These are phyloP conservation scores for Erigeron philadelphicus DNA, from an alignment of 140 eudicot species.

Conservation along the genomic window DNA sequence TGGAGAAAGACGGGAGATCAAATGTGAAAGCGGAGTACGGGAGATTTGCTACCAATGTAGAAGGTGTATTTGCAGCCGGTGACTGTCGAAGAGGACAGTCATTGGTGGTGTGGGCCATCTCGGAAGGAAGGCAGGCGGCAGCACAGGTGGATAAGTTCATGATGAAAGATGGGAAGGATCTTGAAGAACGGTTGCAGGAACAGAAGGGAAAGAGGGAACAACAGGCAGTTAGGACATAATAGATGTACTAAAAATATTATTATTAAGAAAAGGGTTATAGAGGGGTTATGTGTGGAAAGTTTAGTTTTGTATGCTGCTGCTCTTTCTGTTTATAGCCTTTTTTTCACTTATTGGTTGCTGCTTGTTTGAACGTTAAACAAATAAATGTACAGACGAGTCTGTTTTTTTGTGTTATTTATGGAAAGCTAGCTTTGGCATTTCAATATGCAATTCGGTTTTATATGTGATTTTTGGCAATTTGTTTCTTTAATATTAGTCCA, in stretches of 20 bases:
- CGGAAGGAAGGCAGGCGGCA: conserved; percentile 95
- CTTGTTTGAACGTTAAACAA: conserved; percentile 28
- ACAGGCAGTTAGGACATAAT: conserved; percentile 33
- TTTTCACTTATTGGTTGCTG: conserved; percentile 16
- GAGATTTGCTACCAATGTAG: conserved; percentile 61
- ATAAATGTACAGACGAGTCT: conserved; percentile 38
- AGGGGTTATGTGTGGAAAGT: conserved; percentile 27
- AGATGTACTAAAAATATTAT: conserved; percentile 3
- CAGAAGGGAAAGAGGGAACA: conserved; percentile 38
- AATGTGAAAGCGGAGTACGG: conserved; percentile 97
- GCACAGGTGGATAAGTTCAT: conserved; percentile 77
- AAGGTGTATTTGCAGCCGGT: conserved; percentile 95
- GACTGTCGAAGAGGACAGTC: conserved; percentile 98
- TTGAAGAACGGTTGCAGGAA: conserved; percentile 24
- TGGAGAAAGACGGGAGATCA: conserved; percentile 78
- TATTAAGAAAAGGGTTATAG: neutral
- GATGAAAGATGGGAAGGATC: conserved; percentile 42
- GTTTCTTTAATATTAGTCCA: neutral
- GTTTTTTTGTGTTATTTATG: conserved; percentile 19
- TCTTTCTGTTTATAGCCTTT: conserved; percentile 29
- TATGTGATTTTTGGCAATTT: neutral
- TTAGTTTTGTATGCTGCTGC: conserved; percentile 18
- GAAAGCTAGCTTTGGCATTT: neutral
- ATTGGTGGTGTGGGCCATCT: conserved; percentile 95
- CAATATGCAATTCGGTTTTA: neutral